phyloP scores from a whole-genome alignment of 306 rosid species.

The Glycine soja region DNA sequence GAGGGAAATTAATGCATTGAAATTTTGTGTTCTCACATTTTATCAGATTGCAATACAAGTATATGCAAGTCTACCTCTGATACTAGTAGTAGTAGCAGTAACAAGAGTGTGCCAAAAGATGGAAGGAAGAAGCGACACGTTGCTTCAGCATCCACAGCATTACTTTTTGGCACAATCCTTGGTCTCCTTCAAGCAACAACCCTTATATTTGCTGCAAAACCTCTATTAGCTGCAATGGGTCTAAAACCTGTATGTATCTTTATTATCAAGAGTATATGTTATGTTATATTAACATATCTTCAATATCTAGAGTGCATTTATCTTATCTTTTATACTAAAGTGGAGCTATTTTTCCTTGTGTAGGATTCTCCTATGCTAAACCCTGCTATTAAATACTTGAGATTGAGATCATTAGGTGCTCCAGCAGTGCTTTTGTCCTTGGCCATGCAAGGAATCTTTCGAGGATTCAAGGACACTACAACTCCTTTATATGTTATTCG shows the following conservation, averaged over 20 bases:
- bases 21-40: slow-evolving; percentile 28
- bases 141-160: slow-evolving; percentile 96
- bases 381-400: slow-evolving; percentile 82
- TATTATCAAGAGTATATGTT: neutral
- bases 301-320: neutral
- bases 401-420: slow-evolving; percentile 85
- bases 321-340: neutral
- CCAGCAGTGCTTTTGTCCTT: slow-evolving; percentile 99
- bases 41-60: slow-evolving; percentile 51
- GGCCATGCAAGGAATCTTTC: slow-evolving; percentile 96
- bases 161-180: slow-evolving; percentile 78
- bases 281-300: neutral
- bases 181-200: slow-evolving; percentile 82
- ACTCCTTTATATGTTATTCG: slow-evolving; percentile 93
- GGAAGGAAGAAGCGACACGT: slow-evolving; percentile 62
- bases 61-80: slow-evolving; percentile 41
- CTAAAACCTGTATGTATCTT: slow-evolving; percentile 68
- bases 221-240: slow-evolving; percentile 85
- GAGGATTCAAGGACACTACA: slow-evolving; percentile 96
- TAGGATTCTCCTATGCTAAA: slow-evolving; percentile 83
- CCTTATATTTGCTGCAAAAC: slow-evolving; percentile 74
- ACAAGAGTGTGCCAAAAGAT: slow-evolving; percentile 45
- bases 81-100: neutral
- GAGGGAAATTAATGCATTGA: neutral
- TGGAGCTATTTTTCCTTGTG: neutral